Base-by-base conservation (phyloP, 2,329 filamentous ascomycete species). In the Sphaerulina musiva region DNA sequence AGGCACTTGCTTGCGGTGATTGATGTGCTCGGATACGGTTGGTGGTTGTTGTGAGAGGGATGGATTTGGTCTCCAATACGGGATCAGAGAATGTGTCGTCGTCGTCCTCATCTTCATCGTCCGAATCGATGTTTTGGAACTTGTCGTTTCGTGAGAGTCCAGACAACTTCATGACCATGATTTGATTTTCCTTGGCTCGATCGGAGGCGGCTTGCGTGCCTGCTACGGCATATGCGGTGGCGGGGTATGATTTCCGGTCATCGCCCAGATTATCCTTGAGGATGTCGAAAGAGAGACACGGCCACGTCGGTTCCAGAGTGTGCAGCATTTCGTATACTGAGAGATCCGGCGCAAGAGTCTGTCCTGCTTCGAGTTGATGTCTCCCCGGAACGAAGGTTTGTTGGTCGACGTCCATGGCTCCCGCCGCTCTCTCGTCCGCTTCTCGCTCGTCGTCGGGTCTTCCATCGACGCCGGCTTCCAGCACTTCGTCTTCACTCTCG, bases 271-370 rank as follows among this genome's bases (percentile, higher is more conserved):
- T 78, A 73, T 98, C 93, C 64, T 80, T 85, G 59, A 98, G 74
- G 56, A 98, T 86, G 70, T 97, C 93, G 73, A 96, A 95, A 1
- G 92, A 97, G 12, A 98, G 80, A 70, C 93, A 98, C 2, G 93
- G 93, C 93, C 93, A 98, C 1, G 90, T 90, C 6, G 91, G 91
- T 72, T 87, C 93, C 60, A 98, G 81, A 58, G 84, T 89, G 77
- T 98, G 93, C 56, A 98, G 83, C 90, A 98, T 95, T 70, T 96
- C 87, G 76, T 98, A 98, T 5, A 92, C 92, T n/a, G 87, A 89
- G 55, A 88, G 79, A 73, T 98, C 93, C 11, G 93, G 92, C 3
- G 90, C 84, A 53, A 98, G 80, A 4, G 89, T 91, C 77, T 97
- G 90, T 64, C 90, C 92, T 10, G 89, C 85, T 60, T 89, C 89